Base-by-base conservation (phyloP, 805 yeast species). In the Wickerhamomyces subpelliculosus region DNA sequence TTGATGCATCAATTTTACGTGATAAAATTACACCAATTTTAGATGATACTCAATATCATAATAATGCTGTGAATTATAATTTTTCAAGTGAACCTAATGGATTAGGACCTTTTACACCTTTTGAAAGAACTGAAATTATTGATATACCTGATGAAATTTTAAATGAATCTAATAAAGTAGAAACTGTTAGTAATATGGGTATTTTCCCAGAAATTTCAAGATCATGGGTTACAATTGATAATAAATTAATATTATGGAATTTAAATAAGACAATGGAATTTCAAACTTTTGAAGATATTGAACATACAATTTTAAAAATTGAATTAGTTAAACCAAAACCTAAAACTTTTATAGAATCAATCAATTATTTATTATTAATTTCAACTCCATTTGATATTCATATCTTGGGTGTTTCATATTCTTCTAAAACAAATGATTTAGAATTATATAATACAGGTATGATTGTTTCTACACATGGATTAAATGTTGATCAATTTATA, bases 191-290 rank as follows among this genome's bases (percentile, higher is more conserved):
- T 27, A 78, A 80, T 42, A 80, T 85, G 78, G 98, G 98, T 12
- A 62, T 88, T 20, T 79, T 93, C 47, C 75, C 89, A 0, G 88
- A 83, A 41, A 71, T 93, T 23, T 74, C 77, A 44, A 75, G 95
- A 42, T 78, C 89, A 12, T 93, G 97, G 96, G 72, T 90, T 24
- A 77, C 83, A 4, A 75, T 80, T 24, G 97, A 87, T 53, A 81
- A 82, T 55, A 82, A 83, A 50, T 67, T 90, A 50, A 74, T 84
- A 25, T 68, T 94, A 19, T 93, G 97, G 97, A 82, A 88, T 57
- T 78, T 81, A 54, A 52, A 62, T 8, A 74, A 72, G 40, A 68
- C 77, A 11, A 70, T 73, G 22, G 90, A 83, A 42, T 84, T 78
- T 53, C 79, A 80, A 49, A 77, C 87, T 8, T 83, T 90, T 36